Percentiles rank a stretch among this genome's conserved stretches.
phyloP scores from a whole-genome alignment of 768 basidiomycete genomes.

The Daedalea quercina region DNA sequence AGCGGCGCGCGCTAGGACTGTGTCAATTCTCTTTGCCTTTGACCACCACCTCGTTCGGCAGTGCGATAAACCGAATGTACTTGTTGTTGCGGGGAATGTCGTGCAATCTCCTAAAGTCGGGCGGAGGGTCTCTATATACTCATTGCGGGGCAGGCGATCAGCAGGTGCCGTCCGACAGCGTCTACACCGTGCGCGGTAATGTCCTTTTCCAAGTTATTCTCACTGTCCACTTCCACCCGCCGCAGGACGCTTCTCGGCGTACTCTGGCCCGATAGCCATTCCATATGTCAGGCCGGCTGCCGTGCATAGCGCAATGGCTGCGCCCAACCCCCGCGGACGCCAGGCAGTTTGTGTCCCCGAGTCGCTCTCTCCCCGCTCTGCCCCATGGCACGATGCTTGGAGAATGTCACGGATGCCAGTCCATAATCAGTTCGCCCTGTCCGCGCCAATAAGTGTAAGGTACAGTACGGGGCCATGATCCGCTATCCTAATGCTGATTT shows the following conservation, averaged over 20 bases:
- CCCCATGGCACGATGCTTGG: not conserved
- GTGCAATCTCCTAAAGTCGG: not conserved
- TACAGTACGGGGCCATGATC: not conserved
- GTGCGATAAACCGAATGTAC: not conserved
- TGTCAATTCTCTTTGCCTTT: not conserved
- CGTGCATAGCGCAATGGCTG: not conserved
- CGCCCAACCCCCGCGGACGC: too few relatives aligned
- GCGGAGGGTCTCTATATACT: not conserved
- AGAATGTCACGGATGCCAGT: not conserved
- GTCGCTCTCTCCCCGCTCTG: not conserved
- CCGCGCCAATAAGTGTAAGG: not conserved
- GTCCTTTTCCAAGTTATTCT: not conserved
- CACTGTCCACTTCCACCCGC: not conserved
- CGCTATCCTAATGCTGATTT: not conserved
- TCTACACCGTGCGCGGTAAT: not conserved
- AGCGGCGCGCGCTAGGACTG: not conserved
- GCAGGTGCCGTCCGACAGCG: not conserved
- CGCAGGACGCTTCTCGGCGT: not conserved
- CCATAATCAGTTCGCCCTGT: not conserved
- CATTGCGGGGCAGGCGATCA: not conserved
- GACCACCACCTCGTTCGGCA: not conserved
- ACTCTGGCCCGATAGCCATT: not conserved
- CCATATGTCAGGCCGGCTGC: not conserved
- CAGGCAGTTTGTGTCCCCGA: too few relatives aligned
- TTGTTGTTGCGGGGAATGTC: not conserved